phyloP scores from a whole-genome alignment of 78 protist species.

The Dictyostelium citrinum region DNA sequence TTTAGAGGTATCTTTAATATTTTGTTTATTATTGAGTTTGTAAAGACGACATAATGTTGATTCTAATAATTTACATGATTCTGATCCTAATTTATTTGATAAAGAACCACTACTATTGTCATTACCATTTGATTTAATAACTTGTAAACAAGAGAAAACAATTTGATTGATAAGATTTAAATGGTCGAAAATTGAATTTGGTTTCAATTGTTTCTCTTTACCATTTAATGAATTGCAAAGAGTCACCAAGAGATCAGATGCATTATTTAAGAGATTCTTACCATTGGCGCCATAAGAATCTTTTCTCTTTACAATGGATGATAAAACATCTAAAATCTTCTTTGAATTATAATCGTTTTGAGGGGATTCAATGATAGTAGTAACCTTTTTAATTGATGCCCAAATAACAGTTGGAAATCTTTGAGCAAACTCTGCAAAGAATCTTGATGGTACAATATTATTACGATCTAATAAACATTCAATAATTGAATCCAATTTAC shows the following conservation, averaged over 20 bases:
- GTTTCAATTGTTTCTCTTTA: background rate
- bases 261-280: background rate
- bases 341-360: conserved; percentile 11
- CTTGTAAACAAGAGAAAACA: background rate
- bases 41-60: background rate
- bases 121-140: background rate
- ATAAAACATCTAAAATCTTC: conserved; percentile 25
- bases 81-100: background rate
- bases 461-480: conserved; percentile 12
- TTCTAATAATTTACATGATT: background rate
- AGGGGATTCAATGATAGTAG: background rate
- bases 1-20: conserved; percentile 17
- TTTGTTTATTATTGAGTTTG: conserved; percentile 13
- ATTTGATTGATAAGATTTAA: background rate
- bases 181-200: background rate
- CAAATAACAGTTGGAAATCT: conserved; percentile 33
- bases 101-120: too few species aligned
- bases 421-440: conserved; percentile 43
- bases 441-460: conserved; percentile 13
- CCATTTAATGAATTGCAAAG: background rate
- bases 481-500: background rate
- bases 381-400: conserved; percentile 8
- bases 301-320: background rate
- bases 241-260: background rate
- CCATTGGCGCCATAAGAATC: background rate